Percentiles rank a stretch among this genome's conserved stretches.
Conservation (phyloP, 2,329 filamentous ascomycete genomes). For the Sphaerostilbella broomeana region DNA sequence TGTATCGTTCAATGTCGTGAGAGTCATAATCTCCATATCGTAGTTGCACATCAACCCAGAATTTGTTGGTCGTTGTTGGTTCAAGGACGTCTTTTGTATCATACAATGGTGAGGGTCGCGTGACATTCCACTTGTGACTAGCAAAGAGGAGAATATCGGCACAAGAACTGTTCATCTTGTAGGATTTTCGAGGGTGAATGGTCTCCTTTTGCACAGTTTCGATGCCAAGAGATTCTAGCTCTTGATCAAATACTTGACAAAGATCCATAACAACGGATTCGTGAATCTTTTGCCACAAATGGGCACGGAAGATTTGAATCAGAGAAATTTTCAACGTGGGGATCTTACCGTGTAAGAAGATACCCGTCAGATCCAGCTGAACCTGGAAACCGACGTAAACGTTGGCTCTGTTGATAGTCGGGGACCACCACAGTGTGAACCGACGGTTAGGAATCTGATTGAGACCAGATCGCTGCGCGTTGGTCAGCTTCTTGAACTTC, state of each 20-base stretch:
- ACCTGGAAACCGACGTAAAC: conserved; percentile 99
- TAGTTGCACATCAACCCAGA: conserved; percentile 96
- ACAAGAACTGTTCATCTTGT: conserved; percentile 99
- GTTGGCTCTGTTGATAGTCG: conserved; percentile 89
- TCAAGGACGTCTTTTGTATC: conserved; percentile 96
- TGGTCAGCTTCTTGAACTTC: conserved; percentile 99
- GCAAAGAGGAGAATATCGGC: conserved; percentile 96
- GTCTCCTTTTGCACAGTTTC: conserved; percentile 99
- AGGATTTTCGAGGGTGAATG: conserved; percentile 96
- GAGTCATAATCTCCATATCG: conserved; percentile 98
- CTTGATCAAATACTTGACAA: conserved; percentile 96
- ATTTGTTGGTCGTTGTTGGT: conserved; percentile 93
- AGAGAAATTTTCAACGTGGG: conserved; percentile 95
- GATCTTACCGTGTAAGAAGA: conserved; percentile 98
- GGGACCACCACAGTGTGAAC: conserved; percentile 97
- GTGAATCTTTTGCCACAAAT: conserved; percentile 99
- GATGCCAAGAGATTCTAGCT: conserved; percentile 89
- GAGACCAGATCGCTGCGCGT: conserved; percentile 90
- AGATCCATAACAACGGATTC: conserved; percentile 98
- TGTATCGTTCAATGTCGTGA: conserved; percentile 96
- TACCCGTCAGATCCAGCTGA: conserved; percentile 93
- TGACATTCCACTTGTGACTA: conserved; percentile 98
- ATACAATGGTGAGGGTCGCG: conserved; percentile 82
- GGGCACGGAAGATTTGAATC: conserved; percentile 98
- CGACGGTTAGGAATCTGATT: conserved; percentile 98